Conservation (phyloP, 441 rosid genomes). For the Pelargonium fulgidum region DNA sequence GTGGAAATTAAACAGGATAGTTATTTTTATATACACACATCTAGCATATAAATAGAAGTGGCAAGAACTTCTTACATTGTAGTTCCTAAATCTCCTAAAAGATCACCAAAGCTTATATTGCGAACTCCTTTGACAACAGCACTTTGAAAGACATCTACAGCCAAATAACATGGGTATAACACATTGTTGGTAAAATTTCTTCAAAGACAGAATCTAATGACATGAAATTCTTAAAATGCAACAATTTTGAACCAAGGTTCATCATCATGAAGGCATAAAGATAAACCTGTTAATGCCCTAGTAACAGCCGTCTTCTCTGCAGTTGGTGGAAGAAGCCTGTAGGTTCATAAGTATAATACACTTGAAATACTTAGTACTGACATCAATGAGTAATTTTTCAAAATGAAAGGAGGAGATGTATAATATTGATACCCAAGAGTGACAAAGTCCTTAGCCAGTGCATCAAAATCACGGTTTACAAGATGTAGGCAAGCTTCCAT, state of each 20-base stretch:
- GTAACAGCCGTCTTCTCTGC: constrained; percentile 75
- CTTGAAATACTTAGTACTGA: background rate
- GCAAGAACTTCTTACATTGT: constrained; percentile 54
- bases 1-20: background rate
- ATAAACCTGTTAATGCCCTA: constrained; percentile 75
- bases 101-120: constrained; percentile 91
- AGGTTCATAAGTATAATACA: constrained; percentile 16
- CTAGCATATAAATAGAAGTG: constrained; percentile 10
- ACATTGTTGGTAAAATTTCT: constrained; percentile 13
- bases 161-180: constrained; percentile 17
- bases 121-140: constrained; percentile 81
- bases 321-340: constrained; percentile 89
- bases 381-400: background rate
- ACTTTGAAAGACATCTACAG: constrained; percentile 63
- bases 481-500: constrained; percentile 97
- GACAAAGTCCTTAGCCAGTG: constrained; percentile 81
- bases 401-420: constrained; percentile 8
- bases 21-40: background rate
- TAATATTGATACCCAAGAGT: constrained; percentile 68
- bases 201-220: constrained; percentile 5
- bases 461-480: constrained; percentile 88
- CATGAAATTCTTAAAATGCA: constrained; percentile 15
- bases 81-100: constrained; percentile 74
- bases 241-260: constrained; percentile 3
- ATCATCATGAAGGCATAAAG: constrained; percentile 16